Conservation (phyloP, 306 rosid species). For the Psophocarpus tetragonolobus region DNA sequence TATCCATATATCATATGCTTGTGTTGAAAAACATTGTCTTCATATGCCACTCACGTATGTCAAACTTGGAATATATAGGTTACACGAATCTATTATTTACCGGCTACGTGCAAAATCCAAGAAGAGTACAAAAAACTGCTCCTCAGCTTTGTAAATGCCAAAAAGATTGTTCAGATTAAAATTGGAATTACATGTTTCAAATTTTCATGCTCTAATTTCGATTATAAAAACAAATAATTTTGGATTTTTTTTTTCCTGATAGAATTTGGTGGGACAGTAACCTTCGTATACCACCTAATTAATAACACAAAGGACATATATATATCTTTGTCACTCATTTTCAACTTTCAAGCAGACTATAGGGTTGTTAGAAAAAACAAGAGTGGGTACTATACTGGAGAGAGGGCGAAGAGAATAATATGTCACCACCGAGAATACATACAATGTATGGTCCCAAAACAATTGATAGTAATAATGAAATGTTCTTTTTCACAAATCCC, state of each 20-base stretch:
- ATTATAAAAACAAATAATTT: neutral
- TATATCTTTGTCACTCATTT: constrained; percentile 39
- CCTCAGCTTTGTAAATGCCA: constrained; percentile 36
- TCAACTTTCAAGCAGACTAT: constrained; percentile 32
- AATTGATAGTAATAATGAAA: neutral
- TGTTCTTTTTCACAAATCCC: neutral
- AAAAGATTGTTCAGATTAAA: constrained; percentile 28
- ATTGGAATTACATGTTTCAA: constrained; percentile 25
- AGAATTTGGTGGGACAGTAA: constrained; percentile 7
- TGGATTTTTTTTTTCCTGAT: neutral
- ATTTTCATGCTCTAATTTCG: neutral
- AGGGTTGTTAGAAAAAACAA: constrained; percentile 47
- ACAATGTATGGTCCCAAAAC: constrained; percentile 28
- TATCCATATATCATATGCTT: constrained; percentile 5
- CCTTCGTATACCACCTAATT: neutral
- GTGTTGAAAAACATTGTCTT: constrained; percentile 33
- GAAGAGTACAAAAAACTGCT: constrained; percentile 31
- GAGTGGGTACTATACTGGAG: constrained; percentile 7
- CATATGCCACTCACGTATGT: constrained; percentile 11
- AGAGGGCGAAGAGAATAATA: constrained; percentile 20
- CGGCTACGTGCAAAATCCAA: constrained; percentile 29
- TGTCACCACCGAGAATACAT: constrained; percentile 24
- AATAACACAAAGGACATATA: constrained; percentile 25
- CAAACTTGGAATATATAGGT: constrained; percentile 26
- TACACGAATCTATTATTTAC: constrained; percentile 29